Percentiles rank a stretch among this genome's conserved stretches.
Conservation (phyloP, 805 yeast genomes). For the Jamesozyma lodderae region DNA sequence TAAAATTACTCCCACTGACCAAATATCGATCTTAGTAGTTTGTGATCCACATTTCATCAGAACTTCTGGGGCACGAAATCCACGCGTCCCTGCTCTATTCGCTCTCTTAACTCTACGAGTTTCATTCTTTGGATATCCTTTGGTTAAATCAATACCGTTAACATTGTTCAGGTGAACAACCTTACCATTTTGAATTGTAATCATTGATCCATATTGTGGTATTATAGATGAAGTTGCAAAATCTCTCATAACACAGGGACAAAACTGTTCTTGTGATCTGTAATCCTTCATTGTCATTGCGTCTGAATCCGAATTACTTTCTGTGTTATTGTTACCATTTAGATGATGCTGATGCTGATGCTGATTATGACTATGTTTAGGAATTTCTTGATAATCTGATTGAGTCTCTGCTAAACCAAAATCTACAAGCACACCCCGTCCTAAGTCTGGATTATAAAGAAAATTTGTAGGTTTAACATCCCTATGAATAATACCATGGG, state of each 20-base stretch:
- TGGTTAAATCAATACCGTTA: conserved; percentile 33
- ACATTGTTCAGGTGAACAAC: conserved; percentile 27
- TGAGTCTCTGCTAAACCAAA: conserved; percentile 82
- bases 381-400: conserved; percentile 10
- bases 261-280: conserved; percentile 31
- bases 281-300: conserved; percentile 10
- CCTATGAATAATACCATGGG: conserved; percentile 74
- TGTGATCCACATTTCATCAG: conserved; percentile 79
- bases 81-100: conserved; percentile 93
- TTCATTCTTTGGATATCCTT: conserved; percentile 83
- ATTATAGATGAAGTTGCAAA: conserved; percentile 1
- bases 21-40: conserved; percentile 70
- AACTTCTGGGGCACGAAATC: conserved; percentile 92
- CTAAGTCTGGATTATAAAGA: conserved; percentile 53
- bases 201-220: conserved; percentile 16
- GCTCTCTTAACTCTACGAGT: conserved; percentile 84
- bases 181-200: conserved; percentile 28
- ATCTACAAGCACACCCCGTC: conserved; percentile 80
- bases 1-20: conserved; percentile 89
- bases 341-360: neutral
- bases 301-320: neutral
- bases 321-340: neutral
- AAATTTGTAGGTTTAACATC: conserved; percentile 85
- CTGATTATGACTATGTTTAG: neutral
- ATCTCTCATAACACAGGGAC: conserved; percentile 49